Evolutionary conservation across 805 yeast genomes (phyloP).

Genomic region (Kodamaea nitidulidarum): DNA sequence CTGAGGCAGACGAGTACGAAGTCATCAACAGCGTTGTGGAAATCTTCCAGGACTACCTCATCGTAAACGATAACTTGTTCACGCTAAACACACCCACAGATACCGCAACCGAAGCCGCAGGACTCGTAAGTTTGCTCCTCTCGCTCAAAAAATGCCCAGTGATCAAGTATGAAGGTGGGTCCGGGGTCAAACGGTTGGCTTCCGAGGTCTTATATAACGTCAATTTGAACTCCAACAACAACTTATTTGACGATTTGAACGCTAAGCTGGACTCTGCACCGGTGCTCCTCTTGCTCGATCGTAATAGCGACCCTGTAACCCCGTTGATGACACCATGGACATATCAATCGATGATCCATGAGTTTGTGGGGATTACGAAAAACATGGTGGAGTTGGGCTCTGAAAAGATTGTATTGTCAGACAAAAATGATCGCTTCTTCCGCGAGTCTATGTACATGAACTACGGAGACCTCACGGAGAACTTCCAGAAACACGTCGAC

Average conservation of each 20-base stretch:
- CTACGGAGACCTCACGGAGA: constrained; percentile 92
- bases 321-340: constrained; percentile 96
- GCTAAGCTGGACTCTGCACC: constrained; percentile 65
- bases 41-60: constrained; percentile 76
- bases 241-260: constrained; percentile 63
- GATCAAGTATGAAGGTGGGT: constrained; percentile 71
- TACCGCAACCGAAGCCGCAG: constrained; percentile 32
- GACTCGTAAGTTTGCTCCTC: constrained; percentile 54
- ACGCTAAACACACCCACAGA: constrained; percentile 21
- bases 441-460: constrained; percentile 79
- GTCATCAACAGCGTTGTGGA: constrained; percentile 74
- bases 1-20: constrained; percentile 87
- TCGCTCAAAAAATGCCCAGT: constrained; percentile 76
- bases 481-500: constrained; percentile 77
- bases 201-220: constrained; percentile 58
- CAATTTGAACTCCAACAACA: constrained; percentile 49
- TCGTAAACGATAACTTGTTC: constrained; percentile 68
- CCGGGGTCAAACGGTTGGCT: constrained; percentile 62
- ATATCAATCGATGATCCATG: constrained; percentile 96
- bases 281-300: constrained; percentile 67
- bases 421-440: constrained; percentile 72
- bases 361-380: constrained; percentile 74
- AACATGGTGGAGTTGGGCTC: constrained; percentile 73
- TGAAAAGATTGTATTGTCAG: constrained; percentile 44
- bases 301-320: constrained; percentile 88